Evolutionary conservation across 176 grass and related monocot genomes (phyloP).

Genomic region (Olyra latifolia): DNA sequence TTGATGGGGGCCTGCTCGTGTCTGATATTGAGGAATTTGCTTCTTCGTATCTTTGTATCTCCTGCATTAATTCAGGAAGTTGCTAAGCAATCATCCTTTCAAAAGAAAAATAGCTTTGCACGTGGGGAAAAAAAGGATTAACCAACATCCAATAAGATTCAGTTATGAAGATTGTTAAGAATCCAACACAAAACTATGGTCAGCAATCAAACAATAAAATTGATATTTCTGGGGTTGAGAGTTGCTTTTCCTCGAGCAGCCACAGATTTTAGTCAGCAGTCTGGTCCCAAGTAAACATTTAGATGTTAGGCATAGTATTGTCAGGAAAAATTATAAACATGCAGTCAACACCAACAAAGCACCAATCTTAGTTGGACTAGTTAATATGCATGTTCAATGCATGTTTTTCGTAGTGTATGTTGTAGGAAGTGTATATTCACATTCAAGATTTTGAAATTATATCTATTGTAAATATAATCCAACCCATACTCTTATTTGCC

Average conservation of each 20-base stretch:
- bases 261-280: slow-evolving; percentile 9
- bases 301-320: neutral
- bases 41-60: slow-evolving; percentile 79
- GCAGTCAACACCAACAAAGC: neutral
- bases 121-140: neutral
- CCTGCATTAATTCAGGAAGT: slow-evolving; percentile 50
- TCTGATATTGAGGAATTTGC: slow-evolving; percentile 52
- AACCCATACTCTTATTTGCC: too few relatives aligned
- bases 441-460: too few relatives aligned
- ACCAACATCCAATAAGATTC: neutral
- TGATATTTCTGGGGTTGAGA: neutral
- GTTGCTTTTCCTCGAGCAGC: neutral
- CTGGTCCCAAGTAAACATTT: neutral
- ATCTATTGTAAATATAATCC: too few relatives aligned
- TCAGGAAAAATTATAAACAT: neutral
- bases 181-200: neutral
- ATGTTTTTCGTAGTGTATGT: too few relatives aligned
- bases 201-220: slow-evolving; percentile 1
- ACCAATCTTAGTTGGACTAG: neutral
- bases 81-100: slow-evolving; percentile 15
- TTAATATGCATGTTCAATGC: too few relatives aligned
- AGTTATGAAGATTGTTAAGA: neutral
- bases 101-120: slow-evolving; percentile 4
- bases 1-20: slow-evolving; percentile 56
- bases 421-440: too few relatives aligned